Conservation (phyloP, 2,329 filamentous ascomycete genomes). For the Periconia sp. region DNA sequence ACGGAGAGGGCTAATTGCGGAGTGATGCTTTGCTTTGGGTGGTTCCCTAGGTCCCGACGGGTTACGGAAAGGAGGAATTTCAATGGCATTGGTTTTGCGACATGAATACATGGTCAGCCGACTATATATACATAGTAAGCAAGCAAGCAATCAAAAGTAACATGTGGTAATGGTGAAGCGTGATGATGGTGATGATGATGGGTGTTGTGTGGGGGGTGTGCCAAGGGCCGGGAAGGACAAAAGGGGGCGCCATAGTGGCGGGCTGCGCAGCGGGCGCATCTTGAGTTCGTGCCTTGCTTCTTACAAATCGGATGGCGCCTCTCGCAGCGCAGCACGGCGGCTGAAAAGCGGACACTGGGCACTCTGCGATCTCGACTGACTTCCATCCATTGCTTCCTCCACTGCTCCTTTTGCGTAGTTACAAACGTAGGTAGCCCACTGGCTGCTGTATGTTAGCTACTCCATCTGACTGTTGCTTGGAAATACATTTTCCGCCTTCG, state of each 20-base stretch:
- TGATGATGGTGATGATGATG: background rate
- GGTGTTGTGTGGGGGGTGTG: conserved; percentile 1
- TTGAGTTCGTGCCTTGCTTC: background rate
- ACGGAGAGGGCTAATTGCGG: background rate
- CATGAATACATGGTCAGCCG: background rate
- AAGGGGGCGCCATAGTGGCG: background rate
- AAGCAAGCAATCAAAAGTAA: background rate
- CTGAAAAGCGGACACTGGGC: background rate
- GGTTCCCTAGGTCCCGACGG: background rate
- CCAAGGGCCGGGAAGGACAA: background rate
- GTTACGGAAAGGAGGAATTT: background rate
- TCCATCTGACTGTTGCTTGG: conserved; percentile 6
- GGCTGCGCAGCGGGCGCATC: too few species aligned
- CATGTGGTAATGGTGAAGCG: background rate
- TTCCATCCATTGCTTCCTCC: too few species aligned
- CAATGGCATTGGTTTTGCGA: background rate
- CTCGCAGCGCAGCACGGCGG: background rate
- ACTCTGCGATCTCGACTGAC: background rate
- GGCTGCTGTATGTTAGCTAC: too few species aligned
- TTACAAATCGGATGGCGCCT: background rate
- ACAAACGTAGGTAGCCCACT: too few species aligned
- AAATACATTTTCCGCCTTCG: conserved; percentile 4
- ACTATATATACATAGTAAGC: background rate
- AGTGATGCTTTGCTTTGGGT: background rate
- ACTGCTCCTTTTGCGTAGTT: too few species aligned